Base-by-base conservation (phyloP, 2,329 filamentous ascomycete genomes). In the Colletotrichum gigasporum region DNA sequence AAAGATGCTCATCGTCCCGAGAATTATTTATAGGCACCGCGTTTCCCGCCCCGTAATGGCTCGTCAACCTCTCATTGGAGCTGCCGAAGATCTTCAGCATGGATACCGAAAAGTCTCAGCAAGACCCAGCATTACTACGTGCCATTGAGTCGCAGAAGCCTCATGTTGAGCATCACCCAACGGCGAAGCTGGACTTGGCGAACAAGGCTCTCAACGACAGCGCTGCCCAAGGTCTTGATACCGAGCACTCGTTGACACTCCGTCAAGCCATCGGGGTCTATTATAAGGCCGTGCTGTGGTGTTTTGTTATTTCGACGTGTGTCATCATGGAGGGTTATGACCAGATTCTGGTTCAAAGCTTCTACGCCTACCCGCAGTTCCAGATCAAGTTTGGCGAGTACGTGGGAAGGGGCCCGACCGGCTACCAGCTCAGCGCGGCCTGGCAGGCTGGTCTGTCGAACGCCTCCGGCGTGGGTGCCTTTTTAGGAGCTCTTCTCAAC, bases 401-500 rank as follows among this genome's bases (percentile, higher is more conserved):
- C 22, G 45, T 50, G 68, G 65, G 20, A 50, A 71, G 14, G 71
- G 69, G 32, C 48, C 42, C 3, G 11, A 50, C 45, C 8, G 45
- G 45, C 16, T 50, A 70, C 45, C 70, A 82, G 65, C 72, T 85
- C 34, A 73, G 77, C 1, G 76, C 79, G 0, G 67, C 75, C 5
- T 84, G 82, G 82, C 80, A 83, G 67, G 76, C 79, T 1, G 79
- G 74, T 0, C 71, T 85, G 1, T 72, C 73, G 16, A 80, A 79
- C 39, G 79, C 74, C 10, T 74, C 76, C 1, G 70, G 74, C 7
- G 74, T 79, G 6, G 82, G 82, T 7, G 76, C 77, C 37, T 79
- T 85, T 11, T 16, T 83, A 2, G 82, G 83, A 1, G 72, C 81
- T 2, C 69, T 79, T n/a, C 56, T 80, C 41, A 79, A 79, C 63